Evolutionary conservation across 257 asterid genomes (phyloP).

Genomic region (Cordia subcordata): DNA sequence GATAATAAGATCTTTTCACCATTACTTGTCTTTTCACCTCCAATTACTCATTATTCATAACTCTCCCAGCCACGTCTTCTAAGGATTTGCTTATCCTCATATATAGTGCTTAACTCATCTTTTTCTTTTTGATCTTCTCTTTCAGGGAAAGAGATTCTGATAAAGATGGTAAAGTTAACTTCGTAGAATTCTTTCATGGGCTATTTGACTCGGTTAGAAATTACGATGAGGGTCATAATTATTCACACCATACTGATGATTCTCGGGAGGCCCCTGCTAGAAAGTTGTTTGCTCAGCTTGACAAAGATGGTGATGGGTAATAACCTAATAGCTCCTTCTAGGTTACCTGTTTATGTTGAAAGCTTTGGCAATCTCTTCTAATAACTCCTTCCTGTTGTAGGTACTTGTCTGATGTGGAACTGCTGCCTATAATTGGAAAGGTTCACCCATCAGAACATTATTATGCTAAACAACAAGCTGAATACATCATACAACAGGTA

Average conservation of each 20-base stretch:
- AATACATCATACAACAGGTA: conserved; percentile 91
- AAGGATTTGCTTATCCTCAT: conserved; percentile 4
- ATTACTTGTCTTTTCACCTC: neutral
- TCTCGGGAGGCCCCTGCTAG: conserved; percentile 59
- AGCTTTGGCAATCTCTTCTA: conserved; percentile 6
- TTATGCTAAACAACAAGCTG: conserved; percentile 88
- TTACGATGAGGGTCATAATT: conserved; percentile 57
- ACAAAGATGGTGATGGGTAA: conserved; percentile 93
- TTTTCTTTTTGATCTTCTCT: conserved; percentile 4
- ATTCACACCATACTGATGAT: conserved; percentile 42
- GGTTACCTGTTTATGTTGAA: conserved; percentile 2
- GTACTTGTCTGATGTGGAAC: conserved; percentile 64
- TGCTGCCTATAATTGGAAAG: conserved; percentile 76
- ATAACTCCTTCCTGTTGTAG: conserved; percentile 34
- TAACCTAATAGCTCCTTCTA: conserved; percentile 11
- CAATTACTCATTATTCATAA: neutral
- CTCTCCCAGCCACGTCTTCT: no score
- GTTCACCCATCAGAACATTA: conserved; percentile 87
- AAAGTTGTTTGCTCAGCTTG: conserved; percentile 70
- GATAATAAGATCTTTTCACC: neutral
- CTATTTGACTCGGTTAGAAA: conserved; percentile 74
- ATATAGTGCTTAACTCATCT: conserved; percentile 4
- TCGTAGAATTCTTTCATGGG: conserved; percentile 88
- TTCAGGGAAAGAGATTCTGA: conserved; percentile 88
- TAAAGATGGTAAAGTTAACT: conserved; percentile 76